Conservation (phyloP, 2,329 filamentous ascomycete species). For the Spiromastix sp. region DNA sequence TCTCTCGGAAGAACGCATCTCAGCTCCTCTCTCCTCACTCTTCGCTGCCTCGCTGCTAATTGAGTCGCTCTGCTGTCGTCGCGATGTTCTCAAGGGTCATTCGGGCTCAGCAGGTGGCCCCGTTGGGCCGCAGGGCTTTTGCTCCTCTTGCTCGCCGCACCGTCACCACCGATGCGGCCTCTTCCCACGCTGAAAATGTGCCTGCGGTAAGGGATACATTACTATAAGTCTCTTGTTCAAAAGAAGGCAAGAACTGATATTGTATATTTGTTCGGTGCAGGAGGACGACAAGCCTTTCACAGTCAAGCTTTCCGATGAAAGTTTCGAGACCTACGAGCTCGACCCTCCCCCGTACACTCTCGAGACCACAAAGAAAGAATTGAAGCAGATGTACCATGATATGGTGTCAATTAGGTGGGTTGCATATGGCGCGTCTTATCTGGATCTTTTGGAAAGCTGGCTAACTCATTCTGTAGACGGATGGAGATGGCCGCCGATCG, state of each 20-base stretch:
- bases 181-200: constrained; percentile 75
- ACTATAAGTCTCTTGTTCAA: not conserved
- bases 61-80: constrained; percentile 14
- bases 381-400: constrained; percentile 98
- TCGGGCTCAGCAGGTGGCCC: constrained; percentile 50
- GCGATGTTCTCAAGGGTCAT: constrained; percentile 64
- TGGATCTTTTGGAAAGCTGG: not conserved
- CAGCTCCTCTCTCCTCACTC: not conserved
- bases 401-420: constrained; percentile 89
- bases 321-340: constrained; percentile 98
- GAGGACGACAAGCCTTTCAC: constrained; percentile 90
- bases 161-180: constrained; percentile 93
- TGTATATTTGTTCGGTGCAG: constrained; percentile 35
- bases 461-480: constrained; percentile 49
- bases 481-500: constrained; percentile 99
- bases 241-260: constrained; percentile 3
- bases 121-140: constrained; percentile 41
- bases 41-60: constrained; percentile 7
- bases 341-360: constrained; percentile 91
- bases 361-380: constrained; percentile 89
- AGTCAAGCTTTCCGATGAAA: constrained; percentile 90
- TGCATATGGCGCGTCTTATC: not conserved
- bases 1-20: too few species aligned
- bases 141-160: constrained; percentile 50
- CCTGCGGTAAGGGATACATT: constrained; percentile 45